Base-by-base conservation (phyloP, 2,329 filamentous ascomycete species). In the Colletotrichum viniferum region DNA sequence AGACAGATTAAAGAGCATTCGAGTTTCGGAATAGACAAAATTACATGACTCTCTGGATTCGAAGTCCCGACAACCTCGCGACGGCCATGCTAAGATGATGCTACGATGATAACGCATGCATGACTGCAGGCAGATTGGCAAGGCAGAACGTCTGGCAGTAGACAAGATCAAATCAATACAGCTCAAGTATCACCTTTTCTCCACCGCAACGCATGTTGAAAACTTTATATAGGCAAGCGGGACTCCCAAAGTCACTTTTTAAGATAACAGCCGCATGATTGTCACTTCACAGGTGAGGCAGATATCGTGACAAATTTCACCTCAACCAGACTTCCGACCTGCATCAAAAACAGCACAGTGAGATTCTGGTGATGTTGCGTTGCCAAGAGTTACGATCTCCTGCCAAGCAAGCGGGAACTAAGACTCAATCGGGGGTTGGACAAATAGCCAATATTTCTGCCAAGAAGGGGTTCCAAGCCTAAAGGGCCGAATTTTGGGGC, bases 321-420 rank as follows among this genome's bases (percentile, higher is more conserved):
- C 30, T 13, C 18, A 34, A 16, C 18, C 28, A 13, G 28, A 55
- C 32, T 43, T 16, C n/a, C 21, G n/a, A 67, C 43, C 6, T n/a
- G 28, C 12, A n/a, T 24, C 24, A 21, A 30, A 34, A 38, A 48
- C 14, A 14, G 18, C n/a, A 52, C 43, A 24, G 30, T 36, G 12
- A 58, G 13, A 28, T 58, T 28, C 65, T 69, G 10, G 28, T 61
- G 56, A 62, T 34, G 56, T 62, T 62, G 56, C 67, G 67, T 69
- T 62, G 67, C 67, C 67, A 69, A 69, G 67, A 62, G n/a, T 30
- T 21, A 62, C 56, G 56, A 62, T 69, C 67, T 69, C 56, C 55
- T 76, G 73, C 73, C 73, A 76, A 76, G 70, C 60, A 14, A 30
- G 36, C 73, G 70, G 73, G 70, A 73, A 65, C 73, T 76, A 76